phyloP scores from a whole-genome alignment of 805 yeast genomes.

The Candida gorgasii region DNA sequence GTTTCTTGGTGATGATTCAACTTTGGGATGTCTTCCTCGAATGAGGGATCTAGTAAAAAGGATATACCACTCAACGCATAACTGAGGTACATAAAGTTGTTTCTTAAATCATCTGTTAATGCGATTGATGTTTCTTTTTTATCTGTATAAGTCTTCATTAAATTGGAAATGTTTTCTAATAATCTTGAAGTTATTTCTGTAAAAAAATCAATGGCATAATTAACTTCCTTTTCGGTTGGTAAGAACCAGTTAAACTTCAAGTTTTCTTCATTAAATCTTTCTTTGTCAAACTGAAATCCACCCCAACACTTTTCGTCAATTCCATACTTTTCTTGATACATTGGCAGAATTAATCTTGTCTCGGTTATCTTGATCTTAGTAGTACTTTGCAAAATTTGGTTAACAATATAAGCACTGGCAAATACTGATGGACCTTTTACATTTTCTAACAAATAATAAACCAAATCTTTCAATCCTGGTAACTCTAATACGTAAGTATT shows the following conservation, averaged over 20 bases:
- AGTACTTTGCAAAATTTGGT: constrained; percentile 63
- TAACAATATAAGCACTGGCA: constrained; percentile 61
- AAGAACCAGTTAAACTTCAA: constrained; percentile 72
- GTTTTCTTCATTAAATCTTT: constrained; percentile 49
- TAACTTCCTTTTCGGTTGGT: constrained; percentile 59
- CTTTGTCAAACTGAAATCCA: constrained; percentile 58
- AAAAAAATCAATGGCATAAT: constrained; percentile 61
- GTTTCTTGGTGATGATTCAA: constrained; percentile 32
- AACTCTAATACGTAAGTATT: constrained; percentile 49
- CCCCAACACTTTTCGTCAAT: constrained; percentile 69
- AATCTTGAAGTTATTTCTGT: constrained; percentile 47
- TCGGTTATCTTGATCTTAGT: constrained; percentile 63
- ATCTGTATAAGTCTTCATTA: constrained; percentile 27
- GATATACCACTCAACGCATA: constrained; percentile 70
- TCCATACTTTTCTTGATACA: constrained; percentile 35
- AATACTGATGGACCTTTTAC: constrained; percentile 69
- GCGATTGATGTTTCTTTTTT: constrained; percentile 25
- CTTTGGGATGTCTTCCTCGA: constrained; percentile 47
- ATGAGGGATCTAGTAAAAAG: constrained; percentile 71
- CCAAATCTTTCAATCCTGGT: constrained; percentile 48
- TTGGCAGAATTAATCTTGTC: constrained; percentile 52
- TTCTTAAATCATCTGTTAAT: constrained; percentile 54
- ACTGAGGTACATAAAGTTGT: constrained; percentile 56
- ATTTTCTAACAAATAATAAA: constrained; percentile 42
- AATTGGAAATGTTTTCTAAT: constrained; percentile 41